Percentiles rank a stretch among this genome's conserved stretches.
phyloP scores from a whole-genome alignment of 345 rosid genomes.

The Populus alba region DNA sequence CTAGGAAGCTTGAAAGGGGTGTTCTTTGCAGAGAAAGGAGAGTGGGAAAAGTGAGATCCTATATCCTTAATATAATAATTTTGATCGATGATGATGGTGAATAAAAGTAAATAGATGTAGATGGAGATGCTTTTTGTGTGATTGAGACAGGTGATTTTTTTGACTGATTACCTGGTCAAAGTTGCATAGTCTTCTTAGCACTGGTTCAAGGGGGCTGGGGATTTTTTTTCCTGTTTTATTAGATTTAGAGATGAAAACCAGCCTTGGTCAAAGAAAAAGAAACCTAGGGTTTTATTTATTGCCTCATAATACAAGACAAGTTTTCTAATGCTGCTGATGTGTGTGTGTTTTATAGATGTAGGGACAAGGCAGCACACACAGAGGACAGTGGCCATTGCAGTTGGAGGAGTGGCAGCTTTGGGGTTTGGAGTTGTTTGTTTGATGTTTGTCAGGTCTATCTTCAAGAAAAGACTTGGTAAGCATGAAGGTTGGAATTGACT shows the following conservation, averaged over 20 bases:
- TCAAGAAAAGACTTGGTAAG: conserved; percentile 52
- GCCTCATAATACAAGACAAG: not conserved
- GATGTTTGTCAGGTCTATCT: conserved; percentile 50
- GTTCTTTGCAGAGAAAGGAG: too few species aligned
- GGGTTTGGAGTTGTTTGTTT: conserved; percentile 62
- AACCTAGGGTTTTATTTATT: too few species aligned
- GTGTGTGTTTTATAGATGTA: not conserved
- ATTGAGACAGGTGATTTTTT: conserved; percentile 4
- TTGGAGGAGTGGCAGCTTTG: conserved; percentile 75
- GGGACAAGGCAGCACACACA: conserved; percentile 47
- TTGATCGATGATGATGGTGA: too few species aligned
- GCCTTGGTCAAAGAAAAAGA: too few species aligned
- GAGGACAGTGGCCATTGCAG: conserved; percentile 76
- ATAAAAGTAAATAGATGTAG: too few species aligned
- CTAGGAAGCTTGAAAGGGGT: too few species aligned
- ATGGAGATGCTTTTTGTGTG: not conserved
- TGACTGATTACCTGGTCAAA: not conserved
- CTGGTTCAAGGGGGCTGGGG: not conserved
- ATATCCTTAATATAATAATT: too few species aligned
- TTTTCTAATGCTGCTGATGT: not conserved
- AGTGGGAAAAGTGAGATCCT: too few species aligned
- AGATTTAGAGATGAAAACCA: not conserved
- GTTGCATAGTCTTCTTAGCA: not conserved
- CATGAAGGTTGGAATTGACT: conserved; percentile 26
- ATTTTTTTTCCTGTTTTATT: not conserved